Conservation (phyloP, 805 yeast species). For the Zygosaccharomyces rouxii region DNA sequence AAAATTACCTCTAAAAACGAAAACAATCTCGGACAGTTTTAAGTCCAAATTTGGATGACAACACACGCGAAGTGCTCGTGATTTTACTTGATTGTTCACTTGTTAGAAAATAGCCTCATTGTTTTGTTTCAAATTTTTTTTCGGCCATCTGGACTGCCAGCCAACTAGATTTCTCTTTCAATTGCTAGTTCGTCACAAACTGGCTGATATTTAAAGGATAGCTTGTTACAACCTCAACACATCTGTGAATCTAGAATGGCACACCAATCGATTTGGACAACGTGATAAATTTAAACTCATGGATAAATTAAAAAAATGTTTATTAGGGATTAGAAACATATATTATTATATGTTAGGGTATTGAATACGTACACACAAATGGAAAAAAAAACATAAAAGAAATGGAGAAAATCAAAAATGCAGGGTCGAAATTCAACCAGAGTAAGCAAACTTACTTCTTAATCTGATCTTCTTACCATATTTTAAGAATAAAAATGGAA, state of each 20-base stretch:
- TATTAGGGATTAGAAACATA: background rate
- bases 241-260: background rate
- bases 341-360: background rate
- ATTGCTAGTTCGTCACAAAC: too few relatives aligned
- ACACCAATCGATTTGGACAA: too few relatives aligned
- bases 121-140: too few relatives aligned
- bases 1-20: background rate
- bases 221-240: background rate
- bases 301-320: background rate
- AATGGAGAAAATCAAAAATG: background rate
- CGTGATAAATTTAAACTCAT: background rate
- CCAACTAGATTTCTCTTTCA: too few relatives aligned
- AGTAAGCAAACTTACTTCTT: slow-evolving; percentile 40
- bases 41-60: background rate
- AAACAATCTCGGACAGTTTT: background rate
- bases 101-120: too few relatives aligned
- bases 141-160: too few relatives aligned
- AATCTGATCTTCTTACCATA: slow-evolving; percentile 56
- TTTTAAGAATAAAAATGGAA: slow-evolving; percentile 60
- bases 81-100: too few relatives aligned
- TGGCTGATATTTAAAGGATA: too few relatives aligned
- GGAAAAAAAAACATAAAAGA: background rate
- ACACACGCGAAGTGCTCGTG: too few relatives aligned
- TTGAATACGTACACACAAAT: background rate
- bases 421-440: slow-evolving; percentile 6